Conservation (phyloP, 768 basidiomycete species). For the Rhodotorula graminis region DNA sequence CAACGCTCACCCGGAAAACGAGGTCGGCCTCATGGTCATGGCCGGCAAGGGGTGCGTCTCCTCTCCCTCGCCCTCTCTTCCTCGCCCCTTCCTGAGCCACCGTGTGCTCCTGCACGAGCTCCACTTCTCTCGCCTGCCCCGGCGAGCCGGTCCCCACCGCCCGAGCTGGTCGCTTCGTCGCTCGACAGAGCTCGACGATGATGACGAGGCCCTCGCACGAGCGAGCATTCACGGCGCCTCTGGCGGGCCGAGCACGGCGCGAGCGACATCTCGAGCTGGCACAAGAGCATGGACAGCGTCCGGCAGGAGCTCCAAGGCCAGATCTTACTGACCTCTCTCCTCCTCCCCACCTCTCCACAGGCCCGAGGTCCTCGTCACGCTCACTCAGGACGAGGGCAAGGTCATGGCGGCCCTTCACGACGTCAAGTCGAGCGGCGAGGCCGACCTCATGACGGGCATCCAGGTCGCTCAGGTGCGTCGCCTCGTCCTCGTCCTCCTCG, state of each 20-base stretch:
- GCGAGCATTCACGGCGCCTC: background rate
- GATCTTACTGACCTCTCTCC: background rate
- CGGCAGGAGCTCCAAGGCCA: background rate
- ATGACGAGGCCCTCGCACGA: background rate
- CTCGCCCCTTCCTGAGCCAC: too few species aligned
- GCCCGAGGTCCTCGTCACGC: conserved; percentile 91
- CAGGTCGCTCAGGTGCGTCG: conserved; percentile 67
- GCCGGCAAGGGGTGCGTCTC: conserved; percentile 82
- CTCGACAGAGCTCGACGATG: background rate
- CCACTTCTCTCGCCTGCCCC: too few species aligned
- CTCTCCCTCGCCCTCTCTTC: background rate
- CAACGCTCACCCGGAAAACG: conserved; percentile 93
- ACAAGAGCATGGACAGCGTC: too few species aligned
- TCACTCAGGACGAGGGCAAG: conserved; percentile 90
- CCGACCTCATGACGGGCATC: conserved; percentile 84
- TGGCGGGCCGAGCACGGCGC: too few species aligned
- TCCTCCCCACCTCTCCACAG: conserved; percentile 48
- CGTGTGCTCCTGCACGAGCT: too few species aligned
- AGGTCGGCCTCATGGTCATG: conserved; percentile 97
- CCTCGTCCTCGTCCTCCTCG: too few species aligned
- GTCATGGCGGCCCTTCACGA: conserved; percentile 74
- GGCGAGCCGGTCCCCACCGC: too few species aligned
- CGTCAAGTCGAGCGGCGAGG: conserved; percentile 69
- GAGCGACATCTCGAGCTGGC: too few species aligned
- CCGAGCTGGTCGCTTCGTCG: too few species aligned